Percentiles rank a stretch among this genome's conserved stretches.
Conservation (phyloP, 2,329 filamentous ascomycete genomes). For the Talaromyces pinophilus region DNA sequence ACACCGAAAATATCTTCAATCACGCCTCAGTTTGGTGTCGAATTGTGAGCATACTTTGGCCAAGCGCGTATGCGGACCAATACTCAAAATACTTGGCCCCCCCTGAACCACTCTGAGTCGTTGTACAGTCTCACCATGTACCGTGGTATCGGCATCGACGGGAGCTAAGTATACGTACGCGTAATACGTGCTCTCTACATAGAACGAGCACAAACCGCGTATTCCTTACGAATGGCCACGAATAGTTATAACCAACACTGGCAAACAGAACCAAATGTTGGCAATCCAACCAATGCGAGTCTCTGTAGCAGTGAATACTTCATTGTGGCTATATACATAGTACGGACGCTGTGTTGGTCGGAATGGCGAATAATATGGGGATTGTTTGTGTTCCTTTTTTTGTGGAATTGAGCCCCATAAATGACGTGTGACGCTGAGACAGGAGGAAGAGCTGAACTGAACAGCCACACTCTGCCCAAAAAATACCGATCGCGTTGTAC, state of each 20-base stretch:
- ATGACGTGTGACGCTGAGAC: slow-evolving; percentile 3
- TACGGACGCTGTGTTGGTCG: not conserved
- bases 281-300: no score
- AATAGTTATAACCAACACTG: not conserved
- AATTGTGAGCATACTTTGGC: not conserved
- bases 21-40: not conserved
- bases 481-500: not conserved
- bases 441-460: slow-evolving; percentile 1
- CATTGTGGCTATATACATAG: not conserved
- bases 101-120: not conserved
- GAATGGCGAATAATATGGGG: slow-evolving; percentile 7
- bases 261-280: not conserved
- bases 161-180: not conserved
- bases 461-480: slow-evolving; percentile 4
- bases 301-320: not conserved
- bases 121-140: not conserved
- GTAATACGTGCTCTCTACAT: not conserved
- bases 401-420: not conserved
- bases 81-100: not conserved
- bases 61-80: not conserved
- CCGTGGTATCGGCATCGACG: not conserved
- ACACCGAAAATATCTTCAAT: not conserved
- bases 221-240: not conserved
- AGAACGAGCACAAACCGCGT: not conserved
- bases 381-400: not conserved